Conservation (phyloP, 1,284 basidiomycete species). For the Rhodofomes roseus region DNA sequence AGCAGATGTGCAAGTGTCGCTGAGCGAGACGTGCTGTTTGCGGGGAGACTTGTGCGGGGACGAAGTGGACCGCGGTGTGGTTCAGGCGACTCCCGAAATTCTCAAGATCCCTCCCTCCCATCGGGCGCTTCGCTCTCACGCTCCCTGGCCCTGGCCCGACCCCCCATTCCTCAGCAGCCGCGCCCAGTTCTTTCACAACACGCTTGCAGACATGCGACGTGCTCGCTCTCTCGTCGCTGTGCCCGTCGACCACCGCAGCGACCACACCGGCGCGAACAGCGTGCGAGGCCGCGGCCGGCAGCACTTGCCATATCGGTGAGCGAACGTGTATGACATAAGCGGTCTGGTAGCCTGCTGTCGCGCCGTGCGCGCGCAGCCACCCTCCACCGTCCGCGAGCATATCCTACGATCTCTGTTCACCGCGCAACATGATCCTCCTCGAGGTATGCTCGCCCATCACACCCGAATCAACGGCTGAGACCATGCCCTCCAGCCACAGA, state of each 20-base stretch:
- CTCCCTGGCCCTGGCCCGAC: not conserved
- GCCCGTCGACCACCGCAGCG: not conserved
- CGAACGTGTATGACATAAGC: not conserved
- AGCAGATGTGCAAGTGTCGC: conserved; percentile 1
- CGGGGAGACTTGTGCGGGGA: conserved; percentile 1
- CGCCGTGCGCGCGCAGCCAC: too few relatives aligned
- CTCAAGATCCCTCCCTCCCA: conserved; percentile 12
- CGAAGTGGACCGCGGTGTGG: conserved; percentile 7
- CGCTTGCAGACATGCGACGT: not conserved
- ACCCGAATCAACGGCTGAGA: not conserved
- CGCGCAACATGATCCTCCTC: conserved; percentile 59
- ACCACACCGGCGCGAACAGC: not conserved
- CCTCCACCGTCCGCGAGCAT: too few relatives aligned
- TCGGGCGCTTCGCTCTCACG: conserved; percentile 8
- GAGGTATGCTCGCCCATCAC: conserved; percentile 41
- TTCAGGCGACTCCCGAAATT: conserved; percentile 15
- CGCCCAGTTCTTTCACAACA: not conserved
- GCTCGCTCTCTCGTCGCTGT: not conserved
- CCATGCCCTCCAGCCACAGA: conserved; percentile 64
- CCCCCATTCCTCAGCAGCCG: not conserved
- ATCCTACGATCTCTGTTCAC: too few relatives aligned
- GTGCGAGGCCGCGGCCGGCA: not conserved
- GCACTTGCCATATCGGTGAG: not conserved
- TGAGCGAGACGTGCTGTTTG: not conserved
- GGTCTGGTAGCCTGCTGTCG: not conserved